Conservation (phyloP, 192 early-diverging fungal genomes). For the Backusella psychrophila region DNA sequence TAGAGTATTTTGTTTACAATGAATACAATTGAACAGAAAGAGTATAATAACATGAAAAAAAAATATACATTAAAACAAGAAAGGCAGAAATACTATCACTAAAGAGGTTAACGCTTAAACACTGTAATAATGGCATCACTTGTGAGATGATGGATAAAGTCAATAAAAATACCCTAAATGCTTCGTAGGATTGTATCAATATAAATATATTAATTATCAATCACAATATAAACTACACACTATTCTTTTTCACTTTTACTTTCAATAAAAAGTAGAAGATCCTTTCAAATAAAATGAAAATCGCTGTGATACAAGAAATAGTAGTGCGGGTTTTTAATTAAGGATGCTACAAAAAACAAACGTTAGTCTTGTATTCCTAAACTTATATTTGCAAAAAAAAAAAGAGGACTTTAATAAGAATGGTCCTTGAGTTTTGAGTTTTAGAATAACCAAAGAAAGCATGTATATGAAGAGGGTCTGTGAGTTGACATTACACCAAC, state of each 20-base stretch:
- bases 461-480: background rate
- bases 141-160: background rate
- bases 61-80: background rate
- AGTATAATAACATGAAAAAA: background rate
- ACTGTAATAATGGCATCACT: background rate
- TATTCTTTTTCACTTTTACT: background rate
- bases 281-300: background rate
- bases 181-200: too few relatives aligned
- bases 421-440: background rate
- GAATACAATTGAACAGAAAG: conserved; percentile 1
- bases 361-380: background rate
- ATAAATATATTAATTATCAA: background rate
- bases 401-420: background rate
- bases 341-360: background rate
- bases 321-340: background rate
- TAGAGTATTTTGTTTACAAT: background rate
- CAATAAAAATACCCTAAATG: background rate
- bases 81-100: background rate
- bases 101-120: background rate
- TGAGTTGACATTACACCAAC: background rate
- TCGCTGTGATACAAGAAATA: background rate
- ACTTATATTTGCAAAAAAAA: background rate
- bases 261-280: background rate
- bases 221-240: background rate
- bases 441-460: background rate